Evolutionary conservation across 768 basidiomycete genomes (phyloP).

Genomic region (Russula sp.): DNA sequence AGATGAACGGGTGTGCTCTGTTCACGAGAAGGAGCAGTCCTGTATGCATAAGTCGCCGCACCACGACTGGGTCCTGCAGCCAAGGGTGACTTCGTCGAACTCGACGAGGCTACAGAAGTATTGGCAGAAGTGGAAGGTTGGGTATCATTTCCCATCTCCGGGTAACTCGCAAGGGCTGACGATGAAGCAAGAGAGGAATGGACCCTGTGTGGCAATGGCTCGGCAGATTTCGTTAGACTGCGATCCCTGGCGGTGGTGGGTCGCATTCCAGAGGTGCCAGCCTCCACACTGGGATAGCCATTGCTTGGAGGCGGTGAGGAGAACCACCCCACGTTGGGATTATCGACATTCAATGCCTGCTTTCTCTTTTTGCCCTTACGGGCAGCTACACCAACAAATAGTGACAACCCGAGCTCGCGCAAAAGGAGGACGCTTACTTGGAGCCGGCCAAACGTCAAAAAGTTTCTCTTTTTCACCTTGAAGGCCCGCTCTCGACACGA

Average conservation of each 20-base stretch:
- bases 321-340: constrained; percentile 2
- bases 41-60: constrained; percentile 5
- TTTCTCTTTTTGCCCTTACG: constrained; percentile 2
- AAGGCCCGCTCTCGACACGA: constrained; percentile 6
- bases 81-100: background rate
- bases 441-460: background rate
- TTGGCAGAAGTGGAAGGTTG: background rate
- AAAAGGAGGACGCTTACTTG: background rate
- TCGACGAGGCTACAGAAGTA: no score
- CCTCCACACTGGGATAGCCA: background rate
- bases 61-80: background rate
- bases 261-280: background rate
- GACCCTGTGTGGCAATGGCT: background rate
- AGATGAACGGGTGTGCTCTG: background rate
- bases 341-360: background rate
- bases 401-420: background rate
- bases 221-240: background rate
- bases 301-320: constrained; percentile 1
- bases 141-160: background rate
- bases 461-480: constrained; percentile 3
- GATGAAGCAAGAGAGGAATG: background rate
- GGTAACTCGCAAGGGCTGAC: background rate
- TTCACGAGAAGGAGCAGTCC: background rate
- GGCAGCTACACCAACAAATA: background rate
- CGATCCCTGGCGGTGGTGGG: background rate